These are phyloP conservation scores for Salix udensis DNA, from an alignment of 345 rosid genomes.

Conservation along the genomic window DNA sequence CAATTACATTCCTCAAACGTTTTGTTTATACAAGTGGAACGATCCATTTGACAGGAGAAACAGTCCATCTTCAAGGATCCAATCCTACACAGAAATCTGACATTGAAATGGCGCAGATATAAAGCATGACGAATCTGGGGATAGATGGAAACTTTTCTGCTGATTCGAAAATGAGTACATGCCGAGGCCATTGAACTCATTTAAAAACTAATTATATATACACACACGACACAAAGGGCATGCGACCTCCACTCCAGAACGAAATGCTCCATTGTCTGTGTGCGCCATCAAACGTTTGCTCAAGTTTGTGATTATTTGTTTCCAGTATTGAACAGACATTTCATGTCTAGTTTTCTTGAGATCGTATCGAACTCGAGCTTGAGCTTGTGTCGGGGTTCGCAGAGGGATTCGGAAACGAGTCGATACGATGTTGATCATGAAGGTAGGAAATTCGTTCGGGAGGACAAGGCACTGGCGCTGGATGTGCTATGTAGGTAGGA, in stretches of 20 bases:
- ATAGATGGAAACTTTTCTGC: not conserved
- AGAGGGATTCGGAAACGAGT: not conserved
- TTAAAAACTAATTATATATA: constrained; percentile 14
- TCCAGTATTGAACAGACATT: not conserved
- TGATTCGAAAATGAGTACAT: not conserved
- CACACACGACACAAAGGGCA: constrained; percentile 15
- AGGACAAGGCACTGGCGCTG: constrained; percentile 57
- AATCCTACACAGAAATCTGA: constrained; percentile 15
- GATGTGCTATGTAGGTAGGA: constrained; percentile 81
- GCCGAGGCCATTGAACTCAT: constrained; percentile 19
- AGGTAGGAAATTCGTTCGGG: constrained; percentile 26
- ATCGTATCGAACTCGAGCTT: constrained; percentile 20
- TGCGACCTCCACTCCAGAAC: not conserved
- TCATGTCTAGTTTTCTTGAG: constrained; percentile 15
- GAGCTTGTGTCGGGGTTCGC: not conserved
- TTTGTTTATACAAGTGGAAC: constrained; percentile 11
- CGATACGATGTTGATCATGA: constrained; percentile 14
- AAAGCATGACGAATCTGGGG: constrained; percentile 5
- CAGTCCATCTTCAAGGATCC: constrained; percentile 18
- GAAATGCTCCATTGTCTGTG: not conserved
- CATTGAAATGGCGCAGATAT: constrained; percentile 13
- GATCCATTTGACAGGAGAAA: constrained; percentile 20
- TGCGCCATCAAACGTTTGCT: not conserved
- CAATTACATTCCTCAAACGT: constrained; percentile 15
- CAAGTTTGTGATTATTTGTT: not conserved